A percentile compares a stretch with the other conserved stretches of the same genome.
Conservation (phyloP, 495 filamentous ascomycete genomes). For the Pyronema omphalodes region DNA sequence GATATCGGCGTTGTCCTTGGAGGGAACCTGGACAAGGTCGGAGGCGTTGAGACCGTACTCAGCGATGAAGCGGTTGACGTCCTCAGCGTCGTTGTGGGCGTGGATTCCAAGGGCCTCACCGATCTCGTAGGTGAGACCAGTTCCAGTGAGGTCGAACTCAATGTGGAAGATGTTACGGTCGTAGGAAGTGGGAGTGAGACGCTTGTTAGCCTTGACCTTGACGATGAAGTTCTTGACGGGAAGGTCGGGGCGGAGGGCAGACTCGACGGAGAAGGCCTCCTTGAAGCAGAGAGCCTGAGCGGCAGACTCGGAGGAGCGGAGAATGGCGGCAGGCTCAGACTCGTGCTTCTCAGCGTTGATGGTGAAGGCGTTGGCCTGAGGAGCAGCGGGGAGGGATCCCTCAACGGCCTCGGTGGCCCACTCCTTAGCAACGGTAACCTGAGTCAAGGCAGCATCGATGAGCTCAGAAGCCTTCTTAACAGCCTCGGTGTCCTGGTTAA, state of each 20-base stretch:
- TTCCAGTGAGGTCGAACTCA: constrained; percentile 84
- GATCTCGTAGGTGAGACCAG: constrained; percentile 86
- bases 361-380: constrained; percentile 63
- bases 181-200: constrained; percentile 73
- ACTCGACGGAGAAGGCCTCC: constrained; percentile 67
- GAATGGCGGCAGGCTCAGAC: constrained; percentile 40
- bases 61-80: constrained; percentile 69
- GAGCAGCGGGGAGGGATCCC: constrained; percentile 38
- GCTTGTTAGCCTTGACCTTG: constrained; percentile 83
- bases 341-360: constrained; percentile 58
- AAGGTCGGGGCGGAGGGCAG: constrained; percentile 64
- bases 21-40: constrained; percentile 75
- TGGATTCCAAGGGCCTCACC: constrained; percentile 97
- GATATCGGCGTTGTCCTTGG: constrained; percentile 56
- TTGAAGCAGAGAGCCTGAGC: constrained; percentile 85
- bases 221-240: constrained; percentile 70
- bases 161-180: constrained; percentile 99
- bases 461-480: constrained; percentile 44
- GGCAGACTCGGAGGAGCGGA: constrained; percentile 59
- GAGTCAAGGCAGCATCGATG: constrained; percentile 48
- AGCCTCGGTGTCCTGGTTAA: constrained; percentile 15
- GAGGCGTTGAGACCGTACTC: constrained; percentile 70
- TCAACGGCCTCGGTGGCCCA: constrained; percentile 56
- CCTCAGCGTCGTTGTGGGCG: constrained; percentile 65
- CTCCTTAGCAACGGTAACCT: constrained; percentile 53